A percentile compares a stretch with the other conserved stretches of the same genome.
phyloP scores from a whole-genome alignment of 106 monocot species.

The Dendrobium nobile region DNA sequence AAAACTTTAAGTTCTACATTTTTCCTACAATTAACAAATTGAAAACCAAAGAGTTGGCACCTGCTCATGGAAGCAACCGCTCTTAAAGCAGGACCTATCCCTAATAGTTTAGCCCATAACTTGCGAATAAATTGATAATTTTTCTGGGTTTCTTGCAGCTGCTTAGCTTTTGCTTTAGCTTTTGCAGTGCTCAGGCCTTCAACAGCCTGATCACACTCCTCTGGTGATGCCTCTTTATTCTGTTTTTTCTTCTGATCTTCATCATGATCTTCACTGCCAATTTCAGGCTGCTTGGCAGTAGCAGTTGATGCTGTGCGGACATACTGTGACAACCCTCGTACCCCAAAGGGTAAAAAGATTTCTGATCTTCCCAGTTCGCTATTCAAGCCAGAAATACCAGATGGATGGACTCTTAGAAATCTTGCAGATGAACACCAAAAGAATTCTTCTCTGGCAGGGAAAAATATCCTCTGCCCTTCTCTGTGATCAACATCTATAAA shows the following conservation, averaged over 20 bases:
- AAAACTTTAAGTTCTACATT: neutral
- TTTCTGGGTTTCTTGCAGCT: conserved; percentile 50
- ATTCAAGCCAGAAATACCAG: conserved; percentile 13
- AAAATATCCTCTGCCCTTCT: neutral
- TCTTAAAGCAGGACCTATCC: conserved; percentile 62
- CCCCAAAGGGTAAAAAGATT: conserved; percentile 41
- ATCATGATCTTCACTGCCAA: conserved; percentile 22
- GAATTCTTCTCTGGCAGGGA: conserved; percentile 17
- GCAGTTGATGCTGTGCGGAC: conserved; percentile 37
- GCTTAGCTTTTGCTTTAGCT: conserved; percentile 87
- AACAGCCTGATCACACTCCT: conserved; percentile 98
- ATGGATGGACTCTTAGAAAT: conserved; percentile 9
- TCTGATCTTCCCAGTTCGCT: conserved; percentile 21
- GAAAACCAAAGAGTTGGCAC: conserved; percentile 16
- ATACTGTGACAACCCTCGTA: conserved; percentile 37
- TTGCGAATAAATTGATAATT: conserved; percentile 25
- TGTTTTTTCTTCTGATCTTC: conserved; percentile 42
- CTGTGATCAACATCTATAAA: conserved; percentile 5
- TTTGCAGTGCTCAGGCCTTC: conserved; percentile 89
- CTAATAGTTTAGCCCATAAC: conserved; percentile 53
- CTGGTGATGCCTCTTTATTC: conserved; percentile 81
- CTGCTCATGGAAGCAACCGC: conserved; percentile 77
- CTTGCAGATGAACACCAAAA: conserved; percentile 8
- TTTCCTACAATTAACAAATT: neutral
- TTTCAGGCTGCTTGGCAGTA: conserved; percentile 38